Conservation (phyloP, 2,329 filamentous ascomycete genomes). For the Didymella arachidicola region DNA sequence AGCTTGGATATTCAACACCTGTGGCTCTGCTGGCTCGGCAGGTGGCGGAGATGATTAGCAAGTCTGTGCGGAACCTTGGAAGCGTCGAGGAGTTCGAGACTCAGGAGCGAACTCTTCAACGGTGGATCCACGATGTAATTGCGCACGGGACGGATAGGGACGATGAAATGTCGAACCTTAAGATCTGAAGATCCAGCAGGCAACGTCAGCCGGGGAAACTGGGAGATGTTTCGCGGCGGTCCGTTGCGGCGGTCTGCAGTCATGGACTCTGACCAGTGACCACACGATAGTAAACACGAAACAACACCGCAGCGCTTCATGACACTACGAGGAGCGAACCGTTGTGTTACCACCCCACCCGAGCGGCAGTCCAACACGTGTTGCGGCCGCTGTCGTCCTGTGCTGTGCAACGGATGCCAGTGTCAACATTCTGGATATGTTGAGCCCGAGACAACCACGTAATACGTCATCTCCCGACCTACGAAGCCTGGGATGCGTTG, state of each 20-base stretch:
- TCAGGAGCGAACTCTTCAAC: slow-evolving; percentile 11
- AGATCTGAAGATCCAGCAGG: slow-evolving; percentile 24
- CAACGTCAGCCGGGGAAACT: slow-evolving; percentile 23
- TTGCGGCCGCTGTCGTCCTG: slow-evolving; percentile 6
- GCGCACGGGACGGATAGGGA: slow-evolving; percentile 27
- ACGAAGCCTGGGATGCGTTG: slow-evolving; percentile 15
- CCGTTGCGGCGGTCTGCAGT: slow-evolving; percentile 25
- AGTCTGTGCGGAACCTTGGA: slow-evolving; percentile 26
- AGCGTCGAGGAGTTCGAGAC: slow-evolving; percentile 30
- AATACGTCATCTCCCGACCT: slow-evolving; percentile 35
- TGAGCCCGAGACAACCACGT: slow-evolving; percentile 4
- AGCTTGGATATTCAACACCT: slow-evolving; percentile 27
- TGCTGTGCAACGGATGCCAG: slow-evolving; percentile 4
- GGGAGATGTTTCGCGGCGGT: slow-evolving; percentile 13
- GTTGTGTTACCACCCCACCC: slow-evolving; percentile 23
- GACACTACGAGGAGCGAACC: slow-evolving; percentile 21
- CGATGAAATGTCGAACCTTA: slow-evolving; percentile 24
- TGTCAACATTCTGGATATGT: neutral
- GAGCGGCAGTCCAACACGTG: slow-evolving; percentile 26
- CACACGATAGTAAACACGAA: slow-evolving; percentile 13
- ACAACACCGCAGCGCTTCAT: slow-evolving; percentile 25
- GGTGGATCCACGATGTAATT: slow-evolving; percentile 22
- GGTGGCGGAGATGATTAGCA: slow-evolving; percentile 25
- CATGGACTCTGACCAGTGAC: slow-evolving; percentile 15
- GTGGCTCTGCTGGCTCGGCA: slow-evolving; percentile 17